phyloP scores from a whole-genome alignment of 1,284 basidiomycete genomes.

The Mycena sp. region DNA sequence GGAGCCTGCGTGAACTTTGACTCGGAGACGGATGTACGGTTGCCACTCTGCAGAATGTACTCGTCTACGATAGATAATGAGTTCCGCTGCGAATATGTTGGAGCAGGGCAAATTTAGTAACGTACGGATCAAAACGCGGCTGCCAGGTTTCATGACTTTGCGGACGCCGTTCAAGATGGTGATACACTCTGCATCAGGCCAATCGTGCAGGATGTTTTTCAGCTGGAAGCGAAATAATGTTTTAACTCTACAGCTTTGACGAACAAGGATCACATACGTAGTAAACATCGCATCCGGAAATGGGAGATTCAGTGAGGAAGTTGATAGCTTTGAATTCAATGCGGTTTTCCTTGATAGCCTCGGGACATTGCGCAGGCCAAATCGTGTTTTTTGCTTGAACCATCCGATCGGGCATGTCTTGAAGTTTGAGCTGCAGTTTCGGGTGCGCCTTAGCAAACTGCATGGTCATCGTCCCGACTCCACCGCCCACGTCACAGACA shows the following conservation, averaged over 20 bases:
- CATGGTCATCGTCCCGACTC: slow-evolving; percentile 53
- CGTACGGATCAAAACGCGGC: slow-evolving; percentile 43
- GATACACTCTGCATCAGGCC: slow-evolving; percentile 41
- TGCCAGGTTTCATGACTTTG: slow-evolving; percentile 36
- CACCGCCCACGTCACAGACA: slow-evolving; percentile 60
- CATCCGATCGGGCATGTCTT: slow-evolving; percentile 55
- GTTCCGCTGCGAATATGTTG: not conserved
- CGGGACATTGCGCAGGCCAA: slow-evolving; percentile 26
- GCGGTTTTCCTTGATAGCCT: slow-evolving; percentile 34
- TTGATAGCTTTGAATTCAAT: slow-evolving; percentile 53
- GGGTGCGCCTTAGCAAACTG: slow-evolving; percentile 52
- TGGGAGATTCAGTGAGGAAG: slow-evolving; percentile 54
- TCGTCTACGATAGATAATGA: slow-evolving; percentile 22
- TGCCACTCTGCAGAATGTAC: slow-evolving; percentile 32
- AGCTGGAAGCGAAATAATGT: not conserved
- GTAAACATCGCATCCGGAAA: slow-evolving; percentile 51
- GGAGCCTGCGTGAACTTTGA: slow-evolving; percentile 26
- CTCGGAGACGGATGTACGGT: slow-evolving; percentile 3
- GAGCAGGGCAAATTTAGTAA: not conserved
- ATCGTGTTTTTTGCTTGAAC: slow-evolving; percentile 41
- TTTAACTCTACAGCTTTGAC: not conserved
- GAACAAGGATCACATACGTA: slow-evolving; percentile 48
- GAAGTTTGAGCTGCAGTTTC: slow-evolving; percentile 52
- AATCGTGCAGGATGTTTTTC: slow-evolving; percentile 37
- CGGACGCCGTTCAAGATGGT: slow-evolving; percentile 40